These are phyloP conservation scores for Geotrichum klebahnii DNA, from an alignment of 1,139 yeast genomes.

Conservation along the genomic window DNA sequence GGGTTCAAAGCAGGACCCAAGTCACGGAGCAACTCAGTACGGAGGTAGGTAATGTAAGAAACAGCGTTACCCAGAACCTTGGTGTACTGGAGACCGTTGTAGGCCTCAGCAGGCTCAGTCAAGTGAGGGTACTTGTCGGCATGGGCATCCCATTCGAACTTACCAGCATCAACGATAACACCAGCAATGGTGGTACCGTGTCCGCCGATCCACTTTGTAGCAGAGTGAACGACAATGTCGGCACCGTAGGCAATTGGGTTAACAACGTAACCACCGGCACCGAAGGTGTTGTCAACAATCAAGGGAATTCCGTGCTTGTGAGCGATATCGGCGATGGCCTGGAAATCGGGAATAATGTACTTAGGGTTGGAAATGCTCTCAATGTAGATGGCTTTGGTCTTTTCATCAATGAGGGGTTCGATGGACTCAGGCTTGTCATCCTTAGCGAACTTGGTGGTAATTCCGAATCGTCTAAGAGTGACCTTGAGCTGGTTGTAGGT, in stretches of 20 bases:
- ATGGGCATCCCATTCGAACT: slow-evolving; percentile 83
- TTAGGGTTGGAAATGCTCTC: slow-evolving; percentile 94
- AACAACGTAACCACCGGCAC: slow-evolving; percentile 89
- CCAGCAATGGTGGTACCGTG: slow-evolving; percentile 97
- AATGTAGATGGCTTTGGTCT: slow-evolving; percentile 82
- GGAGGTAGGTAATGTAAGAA: slow-evolving; percentile 75
- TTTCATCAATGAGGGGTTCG: slow-evolving; percentile 66
- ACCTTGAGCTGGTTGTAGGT: slow-evolving; percentile 93
- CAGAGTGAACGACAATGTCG: slow-evolving; percentile 80
- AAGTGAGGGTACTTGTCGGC: slow-evolving; percentile 86
- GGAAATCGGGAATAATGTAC: slow-evolving; percentile 89
- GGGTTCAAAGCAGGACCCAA: slow-evolving; percentile 88
- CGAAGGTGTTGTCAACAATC: slow-evolving; percentile 94
- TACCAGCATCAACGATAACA: slow-evolving; percentile 82
- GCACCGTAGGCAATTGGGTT: slow-evolving; percentile 88
- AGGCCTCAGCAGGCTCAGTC: slow-evolving; percentile 84
- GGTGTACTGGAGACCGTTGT: slow-evolving; percentile 79
- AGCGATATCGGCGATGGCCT: slow-evolving; percentile 67
- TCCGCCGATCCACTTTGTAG: slow-evolving; percentile 98
- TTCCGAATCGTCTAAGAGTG: slow-evolving; percentile 81
- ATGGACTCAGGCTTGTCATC: slow-evolving; percentile 72
- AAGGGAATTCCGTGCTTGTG: slow-evolving; percentile 87
- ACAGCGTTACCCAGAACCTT: slow-evolving; percentile 69
- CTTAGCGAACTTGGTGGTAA: slow-evolving; percentile 75
- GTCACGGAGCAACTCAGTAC: slow-evolving; percentile 86